Evolutionary conservation across 2,329 filamentous ascomycete genomes (phyloP).

Genomic region (Fusarium buharicum): DNA sequence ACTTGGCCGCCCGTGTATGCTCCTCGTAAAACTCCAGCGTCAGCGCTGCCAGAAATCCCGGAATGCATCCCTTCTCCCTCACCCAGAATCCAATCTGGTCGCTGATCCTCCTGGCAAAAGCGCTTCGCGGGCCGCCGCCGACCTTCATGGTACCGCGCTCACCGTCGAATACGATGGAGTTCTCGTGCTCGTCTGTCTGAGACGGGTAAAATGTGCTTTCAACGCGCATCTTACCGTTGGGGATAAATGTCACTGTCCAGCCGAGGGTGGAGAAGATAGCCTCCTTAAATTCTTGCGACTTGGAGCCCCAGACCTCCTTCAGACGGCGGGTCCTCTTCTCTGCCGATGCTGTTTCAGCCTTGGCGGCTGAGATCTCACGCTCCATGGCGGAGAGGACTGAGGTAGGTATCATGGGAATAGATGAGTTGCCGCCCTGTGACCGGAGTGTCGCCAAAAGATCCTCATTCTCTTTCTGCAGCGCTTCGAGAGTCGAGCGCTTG

Average conservation of each 20-base stretch:
- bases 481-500: constrained; percentile 81
- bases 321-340: constrained; percentile 87
- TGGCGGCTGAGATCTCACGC: constrained; percentile 78
- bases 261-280: constrained; percentile 91
- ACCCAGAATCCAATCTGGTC: constrained; percentile 97
- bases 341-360: constrained; percentile 73
- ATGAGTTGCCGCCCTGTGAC: constrained; percentile 53
- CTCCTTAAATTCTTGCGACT: constrained; percentile 94
- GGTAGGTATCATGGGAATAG: constrained; percentile 74
- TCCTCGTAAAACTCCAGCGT: constrained; percentile 94
- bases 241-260: constrained; percentile 95
- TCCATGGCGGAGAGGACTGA: constrained; percentile 80
- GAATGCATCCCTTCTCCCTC: constrained; percentile 90
- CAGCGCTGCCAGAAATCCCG: constrained; percentile 89
- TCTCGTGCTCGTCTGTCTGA: constrained; percentile 73
- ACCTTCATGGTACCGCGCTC: constrained; percentile 99
- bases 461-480: constrained; percentile 83
- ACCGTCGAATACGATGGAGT: constrained; percentile 85
- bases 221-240: constrained; percentile 95
- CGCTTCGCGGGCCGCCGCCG: constrained; percentile 84
- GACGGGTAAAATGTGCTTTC: constrained; percentile 86
- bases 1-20: constrained; percentile 49
- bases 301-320: constrained; percentile 91
- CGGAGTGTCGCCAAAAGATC: constrained; percentile 80
- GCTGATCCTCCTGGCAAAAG: constrained; percentile 85